These are phyloP conservation scores for Xylaria curta DNA, from an alignment of 495 filamentous ascomycete genomes.

Conservation along the genomic window DNA sequence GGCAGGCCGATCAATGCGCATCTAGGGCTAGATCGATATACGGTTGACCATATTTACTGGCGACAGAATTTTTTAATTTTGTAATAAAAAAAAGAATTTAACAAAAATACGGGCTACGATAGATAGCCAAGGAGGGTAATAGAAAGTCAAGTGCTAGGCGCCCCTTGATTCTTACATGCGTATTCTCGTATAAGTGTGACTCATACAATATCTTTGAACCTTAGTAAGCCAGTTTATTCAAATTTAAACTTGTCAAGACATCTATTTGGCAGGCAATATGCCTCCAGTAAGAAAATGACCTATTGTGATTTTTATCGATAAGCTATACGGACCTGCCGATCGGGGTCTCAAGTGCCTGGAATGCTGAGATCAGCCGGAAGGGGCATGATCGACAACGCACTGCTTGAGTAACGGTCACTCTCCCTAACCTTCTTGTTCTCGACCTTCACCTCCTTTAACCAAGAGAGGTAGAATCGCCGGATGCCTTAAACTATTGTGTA, in stretches of 20 bases:
- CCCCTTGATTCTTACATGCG: too few species aligned
- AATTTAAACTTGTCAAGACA: neutral
- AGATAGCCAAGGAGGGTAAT: too few species aligned
- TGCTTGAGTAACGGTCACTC: neutral
- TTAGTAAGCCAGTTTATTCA: too few species aligned
- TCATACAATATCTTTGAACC: too few species aligned
- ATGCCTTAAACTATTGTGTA: neutral
- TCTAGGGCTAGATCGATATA: neutral
- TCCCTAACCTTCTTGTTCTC: neutral
- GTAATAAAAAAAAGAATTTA: too few species aligned
- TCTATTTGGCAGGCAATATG: neutral
- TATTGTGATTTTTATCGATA: neutral
- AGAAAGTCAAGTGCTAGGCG: too few species aligned
- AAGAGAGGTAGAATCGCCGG: neutral
- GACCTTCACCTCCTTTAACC: neutral
- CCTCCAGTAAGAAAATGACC: neutral
- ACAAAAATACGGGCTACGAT: too few species aligned
- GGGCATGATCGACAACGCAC: neutral
- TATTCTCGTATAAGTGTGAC: too few species aligned
- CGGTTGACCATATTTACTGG: too few species aligned
- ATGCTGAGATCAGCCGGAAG: neutral
- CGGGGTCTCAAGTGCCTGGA: neutral
- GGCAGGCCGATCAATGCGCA: neutral
- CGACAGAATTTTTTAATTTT: too few species aligned
- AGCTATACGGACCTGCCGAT: neutral